Evolutionary conservation across 768 basidiomycete genomes (phyloP).

Genomic region (Lactarius trivialis): DNA sequence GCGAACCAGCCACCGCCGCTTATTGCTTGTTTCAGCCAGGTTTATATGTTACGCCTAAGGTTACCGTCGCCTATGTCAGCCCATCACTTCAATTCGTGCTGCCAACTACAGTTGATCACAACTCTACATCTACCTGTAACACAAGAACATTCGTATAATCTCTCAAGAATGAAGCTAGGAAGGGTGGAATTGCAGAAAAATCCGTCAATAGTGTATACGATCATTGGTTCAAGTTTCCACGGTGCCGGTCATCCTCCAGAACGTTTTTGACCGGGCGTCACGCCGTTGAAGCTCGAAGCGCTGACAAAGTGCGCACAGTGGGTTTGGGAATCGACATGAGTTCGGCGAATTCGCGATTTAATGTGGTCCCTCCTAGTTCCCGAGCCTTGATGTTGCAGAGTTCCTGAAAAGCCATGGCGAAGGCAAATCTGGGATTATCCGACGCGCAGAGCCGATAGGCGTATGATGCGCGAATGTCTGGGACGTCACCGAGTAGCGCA

Average conservation of each 20-base stretch:
- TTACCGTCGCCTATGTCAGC: not conserved
- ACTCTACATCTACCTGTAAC: not conserved
- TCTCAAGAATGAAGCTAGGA: too few relatives aligned
- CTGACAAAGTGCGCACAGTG: conserved; percentile 13
- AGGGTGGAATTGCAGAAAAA: too few relatives aligned
- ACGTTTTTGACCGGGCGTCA: not conserved
- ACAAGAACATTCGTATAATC: too few relatives aligned
- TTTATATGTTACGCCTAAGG: not conserved
- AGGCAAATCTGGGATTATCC: conserved; percentile 1
- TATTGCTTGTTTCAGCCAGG: not conserved
- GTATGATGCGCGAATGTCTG: conserved; percentile 15
- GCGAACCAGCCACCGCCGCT: not conserved
- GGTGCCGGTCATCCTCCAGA: not conserved
- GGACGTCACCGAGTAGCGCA: conserved; percentile 8
- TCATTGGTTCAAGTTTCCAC: too few relatives aligned
- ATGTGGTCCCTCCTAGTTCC: not conserved
- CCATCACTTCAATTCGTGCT: not conserved
- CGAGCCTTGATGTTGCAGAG: conserved; percentile 20
- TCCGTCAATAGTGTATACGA: too few relatives aligned
- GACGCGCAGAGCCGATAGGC: conserved; percentile 2
- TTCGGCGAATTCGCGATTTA: conserved; percentile 21
- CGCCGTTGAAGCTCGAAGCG: not conserved
- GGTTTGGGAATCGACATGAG: conserved; percentile 34
- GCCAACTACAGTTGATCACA: not conserved
- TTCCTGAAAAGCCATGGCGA: conserved; percentile 6